A percentile compares a stretch with the other conserved stretches of the same genome.
These are phyloP conservation scores for Fagopyrum esculentum DNA, from an alignment of 148 eudicot genomes.

Conservation along the genomic window DNA sequence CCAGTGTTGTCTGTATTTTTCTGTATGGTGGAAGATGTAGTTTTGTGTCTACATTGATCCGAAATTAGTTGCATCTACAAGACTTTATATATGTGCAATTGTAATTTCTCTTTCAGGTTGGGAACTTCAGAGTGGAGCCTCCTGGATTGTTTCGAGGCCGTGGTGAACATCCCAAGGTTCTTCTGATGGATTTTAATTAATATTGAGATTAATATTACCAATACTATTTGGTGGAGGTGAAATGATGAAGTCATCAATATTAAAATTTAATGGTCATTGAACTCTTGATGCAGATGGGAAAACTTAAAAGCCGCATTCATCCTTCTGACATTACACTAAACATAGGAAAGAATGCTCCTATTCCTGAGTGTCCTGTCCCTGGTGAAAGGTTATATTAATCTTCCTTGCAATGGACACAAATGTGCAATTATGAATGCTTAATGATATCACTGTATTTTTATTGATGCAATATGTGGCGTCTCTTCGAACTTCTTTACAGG, in stretches of 20 bases:
- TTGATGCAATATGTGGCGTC: background rate
- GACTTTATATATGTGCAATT: background rate
- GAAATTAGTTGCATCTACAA: background rate
- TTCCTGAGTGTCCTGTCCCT: constrained; percentile 91
- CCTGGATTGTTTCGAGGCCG: constrained; percentile 99
- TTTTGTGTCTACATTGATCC: background rate
- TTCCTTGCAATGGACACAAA: background rate
- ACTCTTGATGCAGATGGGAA: constrained; percentile 69
- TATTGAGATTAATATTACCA: background rate
- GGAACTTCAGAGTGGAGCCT: constrained; percentile 98
- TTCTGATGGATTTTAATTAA: background rate
- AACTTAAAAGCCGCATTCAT: constrained; percentile 77
- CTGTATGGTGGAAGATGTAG: background rate
- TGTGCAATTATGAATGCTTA: background rate
- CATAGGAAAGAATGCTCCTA: constrained; percentile 76
- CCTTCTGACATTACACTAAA: constrained; percentile 86
- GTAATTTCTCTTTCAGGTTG: constrained; percentile 48
- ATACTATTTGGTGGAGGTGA: background rate
- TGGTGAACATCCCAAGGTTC: constrained; percentile 98
- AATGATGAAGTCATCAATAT: background rate
- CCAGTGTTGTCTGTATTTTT: background rate
- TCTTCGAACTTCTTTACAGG: constrained; percentile 31
- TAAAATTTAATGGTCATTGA: background rate
- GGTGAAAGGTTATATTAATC: constrained; percentile 56
- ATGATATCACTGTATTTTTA: background rate